Evolutionary conservation across 2,329 filamentous ascomycete species (phyloP).

Genomic region (Pseudogymnoascus sp.): DNA sequence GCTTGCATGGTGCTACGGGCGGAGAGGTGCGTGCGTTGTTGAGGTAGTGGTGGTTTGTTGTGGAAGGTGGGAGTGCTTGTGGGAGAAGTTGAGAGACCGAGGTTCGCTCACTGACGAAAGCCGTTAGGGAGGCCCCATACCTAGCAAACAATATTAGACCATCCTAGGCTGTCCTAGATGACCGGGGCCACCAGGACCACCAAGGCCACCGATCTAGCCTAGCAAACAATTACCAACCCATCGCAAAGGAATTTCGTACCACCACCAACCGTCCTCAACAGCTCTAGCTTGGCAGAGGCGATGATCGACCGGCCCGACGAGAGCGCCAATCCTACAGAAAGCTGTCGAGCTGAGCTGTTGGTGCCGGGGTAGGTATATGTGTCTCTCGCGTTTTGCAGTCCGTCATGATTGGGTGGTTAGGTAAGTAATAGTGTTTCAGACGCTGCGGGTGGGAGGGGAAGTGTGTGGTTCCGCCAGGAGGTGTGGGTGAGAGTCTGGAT

Average conservation of each 20-base stretch:
- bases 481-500: not conserved
- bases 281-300: not conserved
- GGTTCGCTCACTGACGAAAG: not conserved
- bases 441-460: not conserved
- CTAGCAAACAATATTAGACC: not conserved
- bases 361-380: not conserved
- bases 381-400: not conserved
- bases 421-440: not conserved
- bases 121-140: not conserved
- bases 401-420: not conserved
- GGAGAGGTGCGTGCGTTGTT: not conserved
- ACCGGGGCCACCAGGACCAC: not conserved
- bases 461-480: not conserved
- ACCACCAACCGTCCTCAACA: not conserved
- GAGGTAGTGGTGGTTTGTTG: not conserved
- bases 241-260: not conserved
- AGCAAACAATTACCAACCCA: not conserved
- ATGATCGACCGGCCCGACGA: not conserved
- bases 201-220: not conserved
- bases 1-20: not conserved
- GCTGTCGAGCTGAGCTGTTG: not conserved
- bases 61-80: not conserved
- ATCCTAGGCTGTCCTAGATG: not conserved
- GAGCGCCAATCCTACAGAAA: not conserved
- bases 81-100: not conserved